A percentile compares a stretch with the other conserved stretches of the same genome.
These are phyloP conservation scores for Davidsoniella eucalypti DNA, from an alignment of 2,329 filamentous ascomycete species.

Conservation along the genomic window DNA sequence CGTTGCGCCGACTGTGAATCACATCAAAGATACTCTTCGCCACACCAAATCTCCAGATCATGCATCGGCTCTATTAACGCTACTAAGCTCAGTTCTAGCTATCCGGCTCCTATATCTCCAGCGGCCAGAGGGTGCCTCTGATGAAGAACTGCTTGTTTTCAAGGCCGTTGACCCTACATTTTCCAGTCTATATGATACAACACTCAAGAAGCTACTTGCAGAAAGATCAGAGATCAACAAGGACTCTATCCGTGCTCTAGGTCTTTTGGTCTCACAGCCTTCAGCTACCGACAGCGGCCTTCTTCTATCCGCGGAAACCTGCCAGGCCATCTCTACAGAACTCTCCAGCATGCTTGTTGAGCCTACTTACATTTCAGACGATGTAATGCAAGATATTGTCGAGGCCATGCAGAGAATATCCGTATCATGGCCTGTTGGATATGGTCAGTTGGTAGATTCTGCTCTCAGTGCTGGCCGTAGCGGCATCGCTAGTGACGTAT, in stretches of 20 bases:
- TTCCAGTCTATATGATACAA: slow-evolving; percentile 23
- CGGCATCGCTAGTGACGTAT: slow-evolving; percentile 15
- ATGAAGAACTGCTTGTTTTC: slow-evolving; percentile 24
- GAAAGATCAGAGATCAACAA: slow-evolving; percentile 27
- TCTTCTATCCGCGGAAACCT: slow-evolving; percentile 21
- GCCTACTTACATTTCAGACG: slow-evolving; percentile 19
- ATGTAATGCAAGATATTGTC: slow-evolving; percentile 26
- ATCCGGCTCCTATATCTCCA: slow-evolving; percentile 25
- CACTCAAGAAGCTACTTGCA: slow-evolving; percentile 14
- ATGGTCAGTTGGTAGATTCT: slow-evolving; percentile 16
- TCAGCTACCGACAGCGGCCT: slow-evolving; percentile 17
- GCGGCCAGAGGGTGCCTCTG: slow-evolving; percentile 17
- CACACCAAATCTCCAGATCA: slow-evolving; percentile 34
- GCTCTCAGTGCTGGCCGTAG: background rate
- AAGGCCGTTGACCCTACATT: slow-evolving; percentile 23
- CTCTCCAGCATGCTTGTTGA: slow-evolving; percentile 17
- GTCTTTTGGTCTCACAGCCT: slow-evolving; percentile 28
- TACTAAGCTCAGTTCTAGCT: slow-evolving; percentile 35
- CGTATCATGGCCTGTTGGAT: slow-evolving; percentile 22
- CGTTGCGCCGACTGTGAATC: slow-evolving; percentile 29
- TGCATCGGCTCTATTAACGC: slow-evolving; percentile 32
- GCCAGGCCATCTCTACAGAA: slow-evolving; percentile 23
- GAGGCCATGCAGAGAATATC: slow-evolving; percentile 25
- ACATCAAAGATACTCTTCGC: slow-evolving; percentile 33
- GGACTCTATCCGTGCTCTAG: slow-evolving; percentile 30